These are phyloP conservation scores for Rhodotorula mucilaginosa DNA, from an alignment of 1,284 basidiomycete species.

Conservation along the genomic window DNA sequence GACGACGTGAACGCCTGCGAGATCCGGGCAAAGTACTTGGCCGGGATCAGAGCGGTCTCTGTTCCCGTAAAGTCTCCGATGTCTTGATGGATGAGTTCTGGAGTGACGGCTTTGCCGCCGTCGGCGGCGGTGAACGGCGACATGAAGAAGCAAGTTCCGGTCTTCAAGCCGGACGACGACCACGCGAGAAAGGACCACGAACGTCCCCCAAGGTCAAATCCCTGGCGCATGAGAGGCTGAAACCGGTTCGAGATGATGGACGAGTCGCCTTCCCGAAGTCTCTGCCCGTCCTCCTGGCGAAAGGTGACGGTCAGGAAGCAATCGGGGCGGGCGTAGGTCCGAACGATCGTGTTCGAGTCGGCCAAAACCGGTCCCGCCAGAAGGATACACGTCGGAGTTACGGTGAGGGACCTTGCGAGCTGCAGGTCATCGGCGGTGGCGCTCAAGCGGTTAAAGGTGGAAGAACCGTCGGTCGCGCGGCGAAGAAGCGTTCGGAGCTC, in stretches of 20 bases:
- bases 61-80: slow-evolving; percentile 38
- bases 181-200: slow-evolving; percentile 71
- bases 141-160: slow-evolving; percentile 75
- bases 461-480: not conserved
- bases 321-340: slow-evolving; percentile 8
- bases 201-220: slow-evolving; percentile 66
- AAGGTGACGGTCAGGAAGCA: slow-evolving; percentile 21
- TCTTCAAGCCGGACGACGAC: slow-evolving; percentile 65
- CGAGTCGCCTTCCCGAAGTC: not conserved
- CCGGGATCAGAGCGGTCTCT: slow-evolving; percentile 32
- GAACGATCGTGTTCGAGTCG: slow-evolving; percentile 17
- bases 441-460: not conserved
- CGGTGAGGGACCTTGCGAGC: slow-evolving; percentile 13
- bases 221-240: slow-evolving; percentile 43
- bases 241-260: slow-evolving; percentile 2
- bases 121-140: slow-evolving; percentile 57
- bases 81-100: slow-evolving; percentile 26
- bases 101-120: slow-evolving; percentile 16
- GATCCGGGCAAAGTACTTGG: slow-evolving; percentile 42
- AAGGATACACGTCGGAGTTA: slow-evolving; percentile 14
- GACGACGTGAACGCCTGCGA: slow-evolving; percentile 37
- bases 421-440: not conserved
- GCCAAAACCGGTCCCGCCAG: slow-evolving; percentile 12
- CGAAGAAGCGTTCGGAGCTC: slow-evolving; percentile 4
- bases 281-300: slow-evolving; percentile 10